Conservation (phyloP, 108 stramenopile genomes). For the Licmophora abbreviata region DNA sequence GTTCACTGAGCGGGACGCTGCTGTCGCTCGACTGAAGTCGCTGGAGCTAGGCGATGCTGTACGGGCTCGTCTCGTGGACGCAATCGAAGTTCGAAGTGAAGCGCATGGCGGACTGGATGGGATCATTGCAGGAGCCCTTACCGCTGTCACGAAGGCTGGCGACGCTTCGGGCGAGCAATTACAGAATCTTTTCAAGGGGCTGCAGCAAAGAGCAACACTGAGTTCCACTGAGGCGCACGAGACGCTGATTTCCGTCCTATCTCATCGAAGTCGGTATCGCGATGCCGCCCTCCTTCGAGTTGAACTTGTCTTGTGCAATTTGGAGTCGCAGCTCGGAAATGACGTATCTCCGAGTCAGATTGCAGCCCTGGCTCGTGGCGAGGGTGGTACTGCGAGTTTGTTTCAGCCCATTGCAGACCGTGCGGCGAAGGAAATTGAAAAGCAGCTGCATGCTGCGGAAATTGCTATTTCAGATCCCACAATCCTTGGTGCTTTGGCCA, state of each 20-base stretch:
- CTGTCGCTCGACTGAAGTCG: slow-evolving; percentile 77
- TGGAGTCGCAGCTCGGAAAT: slow-evolving; percentile 63
- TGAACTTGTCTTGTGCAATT: slow-evolving; percentile 62
- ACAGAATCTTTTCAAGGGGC: slow-evolving; percentile 36
- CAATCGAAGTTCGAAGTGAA: slow-evolving; percentile 79
- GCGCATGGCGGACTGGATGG: slow-evolving; percentile 83
- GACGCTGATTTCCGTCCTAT: slow-evolving; percentile 73
- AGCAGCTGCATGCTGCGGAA: slow-evolving; percentile 73
- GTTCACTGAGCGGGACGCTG: slow-evolving; percentile 84
- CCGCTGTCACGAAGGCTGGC: slow-evolving; percentile 23
- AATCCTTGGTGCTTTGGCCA: slow-evolving; percentile 41
- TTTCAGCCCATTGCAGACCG: slow-evolving; percentile 80
- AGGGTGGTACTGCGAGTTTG: slow-evolving; percentile 70
- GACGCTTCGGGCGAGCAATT: slow-evolving; percentile 34
- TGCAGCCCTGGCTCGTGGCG: slow-evolving; percentile 63
- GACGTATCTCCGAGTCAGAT: slow-evolving; percentile 67
- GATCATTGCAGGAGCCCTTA: slow-evolving; percentile 79
- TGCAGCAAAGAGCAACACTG: slow-evolving; percentile 49
- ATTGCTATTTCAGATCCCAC: slow-evolving; percentile 41
- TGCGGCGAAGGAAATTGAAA: slow-evolving; percentile 77
- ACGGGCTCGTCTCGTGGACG: slow-evolving; percentile 54
- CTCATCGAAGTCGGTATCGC: slow-evolving; percentile 50
- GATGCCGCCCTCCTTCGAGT: slow-evolving; percentile 67
- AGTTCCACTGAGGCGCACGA: slow-evolving; percentile 65
- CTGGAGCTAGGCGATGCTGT: slow-evolving; percentile 83